Conservation (phyloP, 306 rosid genomes). For the Vigna reflexopilosa region DNA sequence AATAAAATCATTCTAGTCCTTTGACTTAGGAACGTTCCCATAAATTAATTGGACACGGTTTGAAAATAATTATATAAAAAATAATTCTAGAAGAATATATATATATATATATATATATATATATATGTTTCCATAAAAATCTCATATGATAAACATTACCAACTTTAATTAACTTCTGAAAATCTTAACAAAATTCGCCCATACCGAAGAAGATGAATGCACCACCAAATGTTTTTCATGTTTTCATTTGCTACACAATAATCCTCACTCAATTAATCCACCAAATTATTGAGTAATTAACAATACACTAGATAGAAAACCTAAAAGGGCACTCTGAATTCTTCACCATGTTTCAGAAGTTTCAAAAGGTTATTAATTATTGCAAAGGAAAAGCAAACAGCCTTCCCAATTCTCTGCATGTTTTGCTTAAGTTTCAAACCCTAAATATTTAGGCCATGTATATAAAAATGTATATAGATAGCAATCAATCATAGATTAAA, state of each 20-base stretch:
- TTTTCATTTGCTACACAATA: background rate
- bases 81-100: background rate
- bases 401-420: background rate
- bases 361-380: background rate
- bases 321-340: background rate
- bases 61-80: background rate
- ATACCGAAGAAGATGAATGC: background rate
- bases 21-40: background rate
- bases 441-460: background rate
- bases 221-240: background rate
- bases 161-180: background rate
- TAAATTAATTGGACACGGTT: background rate
- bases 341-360: conserved; percentile 1
- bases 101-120: background rate
- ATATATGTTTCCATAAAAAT: background rate
- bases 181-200: background rate
- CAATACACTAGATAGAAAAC: background rate
- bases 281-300: background rate
- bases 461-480: background rate
- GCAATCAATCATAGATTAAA: conserved; percentile 41
- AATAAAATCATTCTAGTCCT: background rate
- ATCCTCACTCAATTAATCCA: background rate
- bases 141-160: background rate
- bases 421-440: background rate
- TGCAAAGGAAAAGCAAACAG: background rate